Evolutionary conservation across 768 basidiomycete species (phyloP), one percentile per base, ranked within the genome.

Genomic region (Galerina marginata): DNA sequence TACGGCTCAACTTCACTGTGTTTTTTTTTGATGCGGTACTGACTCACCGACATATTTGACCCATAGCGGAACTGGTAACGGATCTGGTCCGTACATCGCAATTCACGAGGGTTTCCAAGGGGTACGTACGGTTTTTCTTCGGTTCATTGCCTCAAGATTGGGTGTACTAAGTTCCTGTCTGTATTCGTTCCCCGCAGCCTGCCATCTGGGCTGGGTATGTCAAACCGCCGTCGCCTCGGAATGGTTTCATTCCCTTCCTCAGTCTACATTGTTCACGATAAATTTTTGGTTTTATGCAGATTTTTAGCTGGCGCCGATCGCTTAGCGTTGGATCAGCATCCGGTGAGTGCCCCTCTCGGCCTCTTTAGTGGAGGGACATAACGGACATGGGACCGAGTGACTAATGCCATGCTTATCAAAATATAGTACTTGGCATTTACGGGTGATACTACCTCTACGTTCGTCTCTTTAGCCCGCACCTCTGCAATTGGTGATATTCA

Each of bases 281-380:
- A 38, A 46, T 49, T n/a, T 55, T 54, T 6, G 11, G 16, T 60
- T 48, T 38, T 74, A 14, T 57, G 40, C 38, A 88, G 86, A 56
- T 95, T 91, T 81, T 74, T 95, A 56, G 73, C 83, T 43, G 88
- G 91, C 46, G 86, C 89, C 29, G 95, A 96, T 75, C 87, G 95
- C 56, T 73, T 88, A 62, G 80, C 83, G 37, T 73, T 95, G 42
- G 93, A 95, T 74, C 83, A 88, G 48, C 93, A 95, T 74, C 90
- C 90, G 42, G 65, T 95, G 88, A 73, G 74, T 87, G 26, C 15
- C 46, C 37, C 25, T 42, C 51, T 64, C 46, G 49, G 56, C 42
- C 43, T 59, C 38, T 58, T 38, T 56, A 63, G 36, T 38, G 46
- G 40, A 60, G 40, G 42, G 58, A 44, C 63, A 55, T 65, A 50